Evolutionary conservation across 2,329 filamentous ascomycete species (phyloP), one percentile per base, ranked within the genome.

Genomic region (Arthroderma sp.): DNA sequence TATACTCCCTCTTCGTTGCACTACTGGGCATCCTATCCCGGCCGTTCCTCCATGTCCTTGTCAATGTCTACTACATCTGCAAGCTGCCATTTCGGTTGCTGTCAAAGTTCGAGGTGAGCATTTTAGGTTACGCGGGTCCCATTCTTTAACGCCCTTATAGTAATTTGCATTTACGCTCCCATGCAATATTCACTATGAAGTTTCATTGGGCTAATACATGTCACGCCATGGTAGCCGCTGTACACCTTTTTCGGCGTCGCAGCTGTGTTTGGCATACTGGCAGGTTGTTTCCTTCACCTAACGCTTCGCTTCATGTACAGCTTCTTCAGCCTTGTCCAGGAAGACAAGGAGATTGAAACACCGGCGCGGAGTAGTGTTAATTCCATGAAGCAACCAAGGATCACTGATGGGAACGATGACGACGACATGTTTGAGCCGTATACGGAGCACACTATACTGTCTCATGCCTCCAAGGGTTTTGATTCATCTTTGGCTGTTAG

Each of bases 171-270:
- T 22, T 22, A 22, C 15, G 15, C 15, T 22, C 3, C 15, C 15
- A 22, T 22, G 15, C 11, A 34, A 31, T 6, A 6, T 45, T 10
- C 33, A 41, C 33, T 37, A 39, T 41, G 28, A 38, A 29, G 32
- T 28, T 38, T 40, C 43, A 29, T 50, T 37, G 34, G 38, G 31
- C 10, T 22, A 22, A 22, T 22, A 22, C 15, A 22, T 22, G 15
- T 22, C 15, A 11, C 32, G 11, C 46, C 43, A 36, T 29, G 32
- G 10, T 45, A 72, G 69, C 64, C 63, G 40, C 47, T 68, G 15
- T 60, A 62, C 44, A 71, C 73, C 55, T 81, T 72, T 55, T 68
- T 87, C 39, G 78, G 78, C 40, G 72, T 78, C 27, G 85, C 83
- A 5, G 71, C 75, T 30, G 61, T 83, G 11, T 69, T 86, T 43